phyloP scores from a whole-genome alignment of 495 filamentous ascomycete species.

The Clohesyomyces aquaticus region DNA sequence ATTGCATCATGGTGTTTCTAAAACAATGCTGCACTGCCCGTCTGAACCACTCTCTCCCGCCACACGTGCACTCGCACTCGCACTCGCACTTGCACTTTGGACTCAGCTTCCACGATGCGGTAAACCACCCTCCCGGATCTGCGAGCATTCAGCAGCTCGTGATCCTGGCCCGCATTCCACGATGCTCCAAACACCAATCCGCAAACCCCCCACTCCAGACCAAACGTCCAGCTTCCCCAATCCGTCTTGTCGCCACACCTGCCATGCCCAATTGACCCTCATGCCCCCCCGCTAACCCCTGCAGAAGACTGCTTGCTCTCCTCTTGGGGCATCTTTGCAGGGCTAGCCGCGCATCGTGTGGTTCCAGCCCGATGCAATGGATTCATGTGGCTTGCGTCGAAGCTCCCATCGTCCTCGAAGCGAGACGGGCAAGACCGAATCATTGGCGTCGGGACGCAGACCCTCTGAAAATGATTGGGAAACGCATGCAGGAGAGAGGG shows the following conservation, averaged over 20 bases:
- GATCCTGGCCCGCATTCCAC: neutral
- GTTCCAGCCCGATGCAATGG: conserved; percentile 33
- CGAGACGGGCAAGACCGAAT: conserved; percentile 28
- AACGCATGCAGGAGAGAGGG: too few relatives aligned
- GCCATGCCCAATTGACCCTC: neutral
- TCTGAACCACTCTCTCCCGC: too few relatives aligned
- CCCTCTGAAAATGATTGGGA: too few relatives aligned
- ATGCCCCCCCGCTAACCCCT: too few relatives aligned
- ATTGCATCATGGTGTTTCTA: too few relatives aligned
- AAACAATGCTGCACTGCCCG: conserved; percentile 1
- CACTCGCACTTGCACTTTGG: too few relatives aligned
- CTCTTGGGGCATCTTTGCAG: too few relatives aligned
- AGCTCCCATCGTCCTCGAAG: conserved; percentile 5
- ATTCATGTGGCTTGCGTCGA: conserved; percentile 33
- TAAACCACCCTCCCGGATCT: conserved; percentile 2
- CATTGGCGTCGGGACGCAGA: too few relatives aligned
- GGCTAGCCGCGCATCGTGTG: neutral
- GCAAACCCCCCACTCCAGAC: conserved; percentile 6
- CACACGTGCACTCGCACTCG: too few relatives aligned
- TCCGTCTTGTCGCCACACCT: neutral
- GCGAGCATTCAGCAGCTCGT: neutral
- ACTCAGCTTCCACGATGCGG: too few relatives aligned
- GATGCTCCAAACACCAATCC: neutral
- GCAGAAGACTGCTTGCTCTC: too few relatives aligned
- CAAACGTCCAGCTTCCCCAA: neutral